Base-by-base conservation (phyloP, 257 asterid species). In the Solanum virginianum region DNA sequence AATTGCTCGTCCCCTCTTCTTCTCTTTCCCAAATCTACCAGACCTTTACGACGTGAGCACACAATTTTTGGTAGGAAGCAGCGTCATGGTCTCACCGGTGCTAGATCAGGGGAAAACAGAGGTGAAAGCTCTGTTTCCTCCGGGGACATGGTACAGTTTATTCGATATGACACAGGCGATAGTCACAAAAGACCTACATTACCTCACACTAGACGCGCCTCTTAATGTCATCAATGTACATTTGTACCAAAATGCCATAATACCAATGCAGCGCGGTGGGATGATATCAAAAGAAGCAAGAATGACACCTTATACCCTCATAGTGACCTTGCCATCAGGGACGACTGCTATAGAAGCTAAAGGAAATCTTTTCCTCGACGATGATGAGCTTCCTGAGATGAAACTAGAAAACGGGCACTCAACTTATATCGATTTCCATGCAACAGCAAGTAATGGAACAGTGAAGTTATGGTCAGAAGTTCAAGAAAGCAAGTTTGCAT, bases 141-240 rank as follows among this genome's bases (percentile, higher is more conserved):
- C 91, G 0, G 95, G 95, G 14, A 91, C 88, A 39, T 94, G 97
- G 97, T 94, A 90, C 62, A 91, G 91, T 82, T 90, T 94, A 82
- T 91, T 92, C 81, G 43, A 92, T 91, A 32, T 88, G 83, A 88
- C 94, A 22, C 88, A 80, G 66, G 86, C 90, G 2, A 20, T 92
- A 65, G 84, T 80, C 39, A 20, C 85, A 10, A 81, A 70, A 53
- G 26, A 71, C 17, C 94, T 94, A 71, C 5, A 66, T 6, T 84
- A 55, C 39, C 4, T 90, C 39, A 85, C 75, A 79, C 91, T 94
- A 12, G 90, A 91, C 43, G 97, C 96, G 0, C 93, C 96, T 0
- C 83, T 89, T 2, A 94, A 91, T 45, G 85, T 86, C 54, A 89
- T 92, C 80, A 92, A 92, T 47, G 92, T 91, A 80, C 97, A 91